A percentile compares a stretch with the other conserved stretches of the same genome.
Evolutionary conservation across 805 yeast species (phyloP).

Genomic region (Tetrapisispora pingtungensis): DNA sequence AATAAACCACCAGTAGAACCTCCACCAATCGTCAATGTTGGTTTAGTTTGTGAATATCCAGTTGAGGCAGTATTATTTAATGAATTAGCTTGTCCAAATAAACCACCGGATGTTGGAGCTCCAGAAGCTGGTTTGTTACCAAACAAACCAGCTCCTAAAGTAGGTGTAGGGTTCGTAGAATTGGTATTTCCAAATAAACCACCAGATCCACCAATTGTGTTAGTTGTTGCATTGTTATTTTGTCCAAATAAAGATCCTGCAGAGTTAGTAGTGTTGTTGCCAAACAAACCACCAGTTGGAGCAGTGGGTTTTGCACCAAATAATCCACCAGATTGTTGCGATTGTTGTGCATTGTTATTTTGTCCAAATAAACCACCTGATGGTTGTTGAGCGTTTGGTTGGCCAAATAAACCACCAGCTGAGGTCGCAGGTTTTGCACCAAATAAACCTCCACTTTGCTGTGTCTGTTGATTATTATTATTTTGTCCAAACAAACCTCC

Average conservation of each 20-base stretch:
- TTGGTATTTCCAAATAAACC: slow-evolving; percentile 13
- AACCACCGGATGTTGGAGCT: slow-evolving; percentile 30
- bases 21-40: slow-evolving; percentile 4
- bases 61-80: slow-evolving; percentile 1
- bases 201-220: slow-evolving; percentile 1
- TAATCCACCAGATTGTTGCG: slow-evolving; percentile 7
- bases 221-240: slow-evolving; percentile 6
- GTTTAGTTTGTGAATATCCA: slow-evolving; percentile 9
- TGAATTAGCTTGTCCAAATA: slow-evolving; percentile 28
- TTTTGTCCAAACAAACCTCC: slow-evolving; percentile 27
- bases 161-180: slow-evolving; percentile 7
- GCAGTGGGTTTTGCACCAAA: slow-evolving; percentile 14
- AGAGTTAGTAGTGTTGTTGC: background rate
- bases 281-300: slow-evolving; percentile 12
- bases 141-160: slow-evolving; percentile 23
- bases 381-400: background rate
- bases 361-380: slow-evolving; percentile 33
- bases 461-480: slow-evolving; percentile 10
- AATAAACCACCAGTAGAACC: slow-evolving; percentile 19
- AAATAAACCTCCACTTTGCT: slow-evolving; percentile 22
- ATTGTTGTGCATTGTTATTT: background rate
- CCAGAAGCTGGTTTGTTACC: slow-evolving; percentile 21
- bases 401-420: slow-evolving; percentile 8
- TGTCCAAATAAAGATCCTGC: slow-evolving; percentile 20
- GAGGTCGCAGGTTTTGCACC: slow-evolving; percentile 7